phyloP scores from a whole-genome alignment of 495 filamentous ascomycete species.

The Aspergillus incahuasiensis region DNA sequence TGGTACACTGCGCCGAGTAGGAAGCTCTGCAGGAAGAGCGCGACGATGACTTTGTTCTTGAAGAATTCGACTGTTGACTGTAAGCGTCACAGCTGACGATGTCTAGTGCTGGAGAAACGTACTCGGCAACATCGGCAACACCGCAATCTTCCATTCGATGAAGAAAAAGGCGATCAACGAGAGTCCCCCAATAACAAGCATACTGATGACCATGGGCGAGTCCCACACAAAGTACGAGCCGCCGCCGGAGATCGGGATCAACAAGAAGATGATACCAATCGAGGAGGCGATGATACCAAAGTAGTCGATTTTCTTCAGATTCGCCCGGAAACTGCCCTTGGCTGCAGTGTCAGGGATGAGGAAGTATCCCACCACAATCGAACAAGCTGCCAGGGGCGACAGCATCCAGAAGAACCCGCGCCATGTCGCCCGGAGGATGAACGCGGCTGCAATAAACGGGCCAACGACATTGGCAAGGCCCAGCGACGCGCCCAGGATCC shows the following conservation, averaged over 20 bases:
- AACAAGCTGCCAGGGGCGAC: constrained; percentile 36
- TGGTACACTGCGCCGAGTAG: constrained; percentile 58
- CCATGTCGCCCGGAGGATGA: constrained; percentile 43
- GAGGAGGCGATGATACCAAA: constrained; percentile 47
- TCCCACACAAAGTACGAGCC: constrained; percentile 58
- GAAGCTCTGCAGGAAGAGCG: constrained; percentile 56
- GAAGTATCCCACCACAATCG: constrained; percentile 38
- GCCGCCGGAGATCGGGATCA: constrained; percentile 61
- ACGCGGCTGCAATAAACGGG: constrained; percentile 42
- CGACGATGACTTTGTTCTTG: constrained; percentile 45
- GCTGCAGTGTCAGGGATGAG: constrained; percentile 39
- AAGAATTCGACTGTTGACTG: constrained; percentile 46
- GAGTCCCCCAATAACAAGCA: constrained; percentile 51
- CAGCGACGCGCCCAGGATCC: constrained; percentile 39
- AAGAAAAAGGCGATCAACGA: constrained; percentile 46
- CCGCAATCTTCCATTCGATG: constrained; percentile 54
- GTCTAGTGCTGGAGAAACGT: constrained; percentile 15
- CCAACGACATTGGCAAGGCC: constrained; percentile 43
- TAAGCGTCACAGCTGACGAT: constrained; percentile 12
- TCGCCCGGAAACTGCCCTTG: constrained; percentile 34
- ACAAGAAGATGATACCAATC: constrained; percentile 50
- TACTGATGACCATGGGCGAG: constrained; percentile 57
- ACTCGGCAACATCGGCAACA: constrained; percentile 58
- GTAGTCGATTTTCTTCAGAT: constrained; percentile 53
- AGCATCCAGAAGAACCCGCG: constrained; percentile 48